Base-by-base conservation (phyloP, 2,329 filamentous ascomycete species). In the Colletotrichum liriopes region DNA sequence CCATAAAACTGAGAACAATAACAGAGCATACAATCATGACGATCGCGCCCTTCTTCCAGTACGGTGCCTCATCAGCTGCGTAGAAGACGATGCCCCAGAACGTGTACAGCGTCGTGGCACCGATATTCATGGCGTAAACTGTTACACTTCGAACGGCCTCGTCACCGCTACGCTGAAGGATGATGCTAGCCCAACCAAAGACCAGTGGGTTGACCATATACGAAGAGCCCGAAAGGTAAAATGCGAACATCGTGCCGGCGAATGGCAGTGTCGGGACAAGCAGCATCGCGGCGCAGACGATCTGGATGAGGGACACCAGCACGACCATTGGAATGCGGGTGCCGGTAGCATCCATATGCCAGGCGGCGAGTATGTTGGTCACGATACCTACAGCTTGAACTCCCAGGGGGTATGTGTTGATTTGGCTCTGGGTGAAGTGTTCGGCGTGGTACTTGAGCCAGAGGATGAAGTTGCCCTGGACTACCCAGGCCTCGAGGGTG, bases 1-100 rank as follows among this genome's bases (percentile, higher is more conserved):
- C 68, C 70, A 74, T 73, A 23, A 73, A 73, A 5, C 39, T 26
- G 18, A 74, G 58, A 39, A 74, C 72, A 20, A 73, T 43, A 3
- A 63, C 51, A 20, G 71, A 73, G 45, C 71, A 71, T 5, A 75
- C 70, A 8, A 83, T 77, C 78, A 83, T 81, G 1, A 81, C 74
- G 43, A 83, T 81, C 9, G 76, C 79, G 0, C 82, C 82, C 60
- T 81, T 82, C 76, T 78, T 78, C 81, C 82, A 61, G 79, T 82
- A 73, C 8, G 79, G 79, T 2, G 82, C 80, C 67, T 83, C 81
- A 6, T 77, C 78, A 0, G 79, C 80, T 1, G 81, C 72, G 65
- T 83, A 83, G 12, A 84, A 65, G 0, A 77, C 74, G 35, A 84
- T 80, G 0, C 82, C 82, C 82, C 82, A 84, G 64, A 82, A 83